Conservation (phyloP, 2,329 filamentous ascomycete species). For the Seiridium cupressi region DNA sequence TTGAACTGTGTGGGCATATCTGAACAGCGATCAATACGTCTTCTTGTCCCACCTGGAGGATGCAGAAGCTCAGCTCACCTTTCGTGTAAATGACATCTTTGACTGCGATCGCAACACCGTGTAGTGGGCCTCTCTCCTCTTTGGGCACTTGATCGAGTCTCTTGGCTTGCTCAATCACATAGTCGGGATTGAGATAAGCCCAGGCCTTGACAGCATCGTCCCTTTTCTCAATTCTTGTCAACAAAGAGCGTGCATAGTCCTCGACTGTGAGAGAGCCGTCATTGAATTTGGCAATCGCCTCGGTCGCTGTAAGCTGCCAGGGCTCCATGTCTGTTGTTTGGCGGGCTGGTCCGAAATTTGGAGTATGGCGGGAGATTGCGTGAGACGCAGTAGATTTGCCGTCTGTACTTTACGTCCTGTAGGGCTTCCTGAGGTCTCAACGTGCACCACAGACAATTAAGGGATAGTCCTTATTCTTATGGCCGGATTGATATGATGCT, state of each 20-base stretch:
- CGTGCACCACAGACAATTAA: no score
- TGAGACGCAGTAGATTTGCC: no score
- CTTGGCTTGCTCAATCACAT: conserved; percentile 45
- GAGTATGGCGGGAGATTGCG: neutral
- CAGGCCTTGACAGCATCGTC: conserved; percentile 44
- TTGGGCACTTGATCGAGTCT: conserved; percentile 43
- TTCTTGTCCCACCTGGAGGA: no score
- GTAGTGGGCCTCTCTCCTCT: conserved; percentile 45
- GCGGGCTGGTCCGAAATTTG: neutral
- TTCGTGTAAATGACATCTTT: conserved; percentile 56
- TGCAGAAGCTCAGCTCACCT: conserved; percentile 24
- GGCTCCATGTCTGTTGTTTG: conserved; percentile 19
- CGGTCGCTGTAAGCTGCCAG: conserved; percentile 40
- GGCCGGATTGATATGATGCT: no score
- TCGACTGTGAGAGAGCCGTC: conserved; percentile 43
- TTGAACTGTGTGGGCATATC: conserved; percentile 53
- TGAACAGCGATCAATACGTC: conserved; percentile 8
- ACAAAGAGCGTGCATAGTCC: conserved; percentile 42
- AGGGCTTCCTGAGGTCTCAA: no score
- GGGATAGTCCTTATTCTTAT: no score
- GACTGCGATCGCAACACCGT: conserved; percentile 51
- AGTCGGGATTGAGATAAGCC: conserved; percentile 40
- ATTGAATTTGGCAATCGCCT: conserved; percentile 36
- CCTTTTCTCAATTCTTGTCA: conserved; percentile 37
- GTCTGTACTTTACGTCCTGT: no score